Evolutionary conservation across 1,139 yeast species (phyloP), one percentile per base, ranked within the genome.

Genomic region (Pichia sp.): DNA sequence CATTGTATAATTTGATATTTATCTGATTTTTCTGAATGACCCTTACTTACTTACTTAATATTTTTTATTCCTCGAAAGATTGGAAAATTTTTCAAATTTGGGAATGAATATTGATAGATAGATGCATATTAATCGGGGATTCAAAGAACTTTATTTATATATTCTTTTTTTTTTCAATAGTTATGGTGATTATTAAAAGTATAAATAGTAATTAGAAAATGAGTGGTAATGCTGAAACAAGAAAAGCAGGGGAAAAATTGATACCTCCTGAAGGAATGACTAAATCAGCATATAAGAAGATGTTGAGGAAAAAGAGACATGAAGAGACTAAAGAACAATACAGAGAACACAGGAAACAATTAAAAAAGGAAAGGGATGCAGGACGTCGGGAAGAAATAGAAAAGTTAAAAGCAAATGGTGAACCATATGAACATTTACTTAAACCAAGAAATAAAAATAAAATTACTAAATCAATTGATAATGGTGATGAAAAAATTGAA

Each of bases 181-280:
- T 30, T 30, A 16, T 16, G 16, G 16, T 16, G 16, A 16, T 16
- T 16, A 16, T 16, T 16, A 16, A 16, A 16, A 16, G 16, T 16
- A 16, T 16, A 16, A 20, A 26, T 10, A 22, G 22, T 16, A 25
- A 3, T 2, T 6, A 16, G 10, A 32, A 6, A 7, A 45, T 42
- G 48, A 44, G 36, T 25, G 46, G 45, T 3, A 43, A 39, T 37
- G 39, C 30, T 11, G 46, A 39, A 26, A 40, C 34, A 3, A 39
- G 51, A 37, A 48, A 41, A 27, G 48, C 42, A 7, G 49, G 54
- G 8, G 54, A 44, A 30, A 60, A 62, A 45, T 50, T 60, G 35
- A 58, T 56, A 27, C 68, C 79, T 11, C 96, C 96, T 2, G 89
- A 80, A 50, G 96, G 95, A 9, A 81, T 87, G 86, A 79, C 94